Conservation (phyloP, 2,329 filamentous ascomycete species). For the Paracamarosporium sp. region DNA sequence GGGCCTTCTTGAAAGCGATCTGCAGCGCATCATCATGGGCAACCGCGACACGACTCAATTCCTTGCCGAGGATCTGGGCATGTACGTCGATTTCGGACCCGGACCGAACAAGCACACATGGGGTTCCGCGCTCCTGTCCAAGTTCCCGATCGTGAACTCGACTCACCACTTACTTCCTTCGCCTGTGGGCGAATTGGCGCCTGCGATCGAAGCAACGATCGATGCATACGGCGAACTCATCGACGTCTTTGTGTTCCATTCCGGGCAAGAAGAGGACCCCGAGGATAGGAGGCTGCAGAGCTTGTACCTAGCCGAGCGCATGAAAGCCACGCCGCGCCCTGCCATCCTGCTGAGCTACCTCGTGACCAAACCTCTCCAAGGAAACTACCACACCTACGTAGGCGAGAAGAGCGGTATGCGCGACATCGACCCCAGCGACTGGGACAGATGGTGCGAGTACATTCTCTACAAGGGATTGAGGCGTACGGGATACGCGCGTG, state of each 20-base stretch:
- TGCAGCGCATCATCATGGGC: conserved; percentile 99
- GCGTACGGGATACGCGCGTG: conserved; percentile 85
- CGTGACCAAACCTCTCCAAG: conserved; percentile 86
- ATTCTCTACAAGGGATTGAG: conserved; percentile 91
- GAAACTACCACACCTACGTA: conserved; percentile 97
- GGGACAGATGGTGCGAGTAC: conserved; percentile 99
- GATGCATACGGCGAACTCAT: conserved; percentile 89
- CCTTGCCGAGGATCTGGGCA: conserved; percentile 92
- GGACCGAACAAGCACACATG: conserved; percentile 99
- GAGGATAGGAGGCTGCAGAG: conserved; percentile 89
- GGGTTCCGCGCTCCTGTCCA: conserved; percentile 90
- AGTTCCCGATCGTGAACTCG: conserved; percentile 96
- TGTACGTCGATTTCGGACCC: conserved; percentile 98
- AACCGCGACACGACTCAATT: conserved; percentile 96
- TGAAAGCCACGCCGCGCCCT: conserved; percentile 82
- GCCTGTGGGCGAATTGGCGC: conserved; percentile 91
- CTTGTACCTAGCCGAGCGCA: conserved; percentile 84
- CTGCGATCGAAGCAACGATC: conserved; percentile 95
- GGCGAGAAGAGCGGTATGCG: conserved; percentile 87
- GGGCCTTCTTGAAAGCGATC: conserved; percentile 90
- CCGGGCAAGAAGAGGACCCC: conserved; percentile 93
- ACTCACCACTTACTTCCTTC: conserved; percentile 94
- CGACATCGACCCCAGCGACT: conserved; percentile 90
- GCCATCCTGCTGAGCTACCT: conserved; percentile 89
- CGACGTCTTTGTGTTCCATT: conserved; percentile 98